phyloP scores from a whole-genome alignment of 257 asterid species.

The Lycium ferocissimum region DNA sequence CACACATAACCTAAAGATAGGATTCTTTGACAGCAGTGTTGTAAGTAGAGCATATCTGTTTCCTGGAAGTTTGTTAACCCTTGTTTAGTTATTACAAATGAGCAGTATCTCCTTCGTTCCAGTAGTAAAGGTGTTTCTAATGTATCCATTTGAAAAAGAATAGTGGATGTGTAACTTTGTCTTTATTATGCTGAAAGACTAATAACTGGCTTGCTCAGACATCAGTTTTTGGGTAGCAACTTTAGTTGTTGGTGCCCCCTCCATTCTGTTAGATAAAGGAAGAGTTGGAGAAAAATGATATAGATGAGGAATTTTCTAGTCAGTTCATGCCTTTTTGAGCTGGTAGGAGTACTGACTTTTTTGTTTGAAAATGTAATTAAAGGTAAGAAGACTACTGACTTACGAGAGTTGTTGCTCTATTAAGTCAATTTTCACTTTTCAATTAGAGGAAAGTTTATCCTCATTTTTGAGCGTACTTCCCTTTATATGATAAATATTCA shows the following conservation, averaged over 20 bases:
- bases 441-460: background rate
- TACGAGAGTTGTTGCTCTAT: background rate
- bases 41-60: background rate
- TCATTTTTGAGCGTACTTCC: background rate
- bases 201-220: background rate
- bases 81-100: conserved; percentile 12
- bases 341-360: conserved; percentile 13
- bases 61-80: background rate
- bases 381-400: background rate
- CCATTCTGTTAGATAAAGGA: background rate
- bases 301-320: background rate
- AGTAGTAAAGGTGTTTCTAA: background rate
- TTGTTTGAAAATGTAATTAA: background rate
- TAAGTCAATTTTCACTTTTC: background rate
- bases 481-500: conserved; percentile 1
- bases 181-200: background rate
- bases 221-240: background rate
- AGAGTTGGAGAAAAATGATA: background rate
- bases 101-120: background rate
- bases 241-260: conserved; percentile 17
- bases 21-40: background rate
- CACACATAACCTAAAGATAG: background rate
- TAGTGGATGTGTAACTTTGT: background rate
- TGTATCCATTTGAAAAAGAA: background rate
- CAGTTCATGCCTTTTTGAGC: background rate